Percentiles rank a stretch among this genome's conserved stretches.
These are phyloP conservation scores for Pyrenopolyporus hunteri DNA, from an alignment of 495 filamentous ascomycete genomes.

Conservation along the genomic window DNA sequence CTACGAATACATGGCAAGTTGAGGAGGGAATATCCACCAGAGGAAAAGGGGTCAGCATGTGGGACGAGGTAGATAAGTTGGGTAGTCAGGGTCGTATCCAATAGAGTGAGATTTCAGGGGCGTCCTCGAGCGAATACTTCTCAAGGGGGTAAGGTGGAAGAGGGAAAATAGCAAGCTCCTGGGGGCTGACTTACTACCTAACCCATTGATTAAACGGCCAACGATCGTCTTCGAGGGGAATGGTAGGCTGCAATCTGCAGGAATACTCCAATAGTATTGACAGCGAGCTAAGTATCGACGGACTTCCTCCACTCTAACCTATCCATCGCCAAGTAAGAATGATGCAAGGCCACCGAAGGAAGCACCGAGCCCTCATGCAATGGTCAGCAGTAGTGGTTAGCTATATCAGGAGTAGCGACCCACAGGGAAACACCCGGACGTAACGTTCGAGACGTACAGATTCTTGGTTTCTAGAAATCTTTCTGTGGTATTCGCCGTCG, in stretches of 20 bases:
- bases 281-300: conserved; percentile 38
- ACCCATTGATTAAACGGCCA: conserved; percentile 40
- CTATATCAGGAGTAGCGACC: conserved; percentile 19
- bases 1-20: conserved; percentile 38
- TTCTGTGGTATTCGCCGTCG: conserved; percentile 42
- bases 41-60: conserved; percentile 23
- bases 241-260: conserved; percentile 44
- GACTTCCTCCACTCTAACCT: conserved; percentile 45
- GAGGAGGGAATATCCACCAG: conserved; percentile 39
- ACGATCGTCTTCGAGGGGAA: conserved; percentile 42
- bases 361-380: conserved; percentile 62
- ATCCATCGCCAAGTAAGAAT: conserved; percentile 42
- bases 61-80: neutral
- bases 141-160: neutral
- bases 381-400: conserved; percentile 39
- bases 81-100: conserved; percentile 6
- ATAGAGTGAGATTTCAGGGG: conserved; percentile 12
- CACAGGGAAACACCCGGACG: conserved; percentile 46
- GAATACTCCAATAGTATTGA: conserved; percentile 42
- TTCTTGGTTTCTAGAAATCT: conserved; percentile 42
- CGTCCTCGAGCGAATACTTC: neutral
- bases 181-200: conserved; percentile 35
- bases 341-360: conserved; percentile 43
- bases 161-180: neutral
- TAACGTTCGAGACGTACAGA: conserved; percentile 45